These are phyloP conservation scores for Sarcomyxa edulis DNA, from an alignment of 768 basidiomycete species.

Conservation along the genomic window DNA sequence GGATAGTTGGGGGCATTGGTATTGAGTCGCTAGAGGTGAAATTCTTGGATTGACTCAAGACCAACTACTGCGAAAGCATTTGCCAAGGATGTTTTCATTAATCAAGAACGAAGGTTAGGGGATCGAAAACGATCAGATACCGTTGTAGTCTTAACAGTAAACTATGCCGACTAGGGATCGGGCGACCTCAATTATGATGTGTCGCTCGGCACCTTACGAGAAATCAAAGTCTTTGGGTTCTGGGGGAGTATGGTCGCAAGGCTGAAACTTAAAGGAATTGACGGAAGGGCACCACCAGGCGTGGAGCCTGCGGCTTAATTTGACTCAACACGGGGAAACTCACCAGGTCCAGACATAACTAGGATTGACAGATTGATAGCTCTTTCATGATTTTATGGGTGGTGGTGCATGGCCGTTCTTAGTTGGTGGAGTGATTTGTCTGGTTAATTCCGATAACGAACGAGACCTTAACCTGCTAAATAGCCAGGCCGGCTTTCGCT, in stretches of 20 bases:
- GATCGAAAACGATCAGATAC: constrained; percentile 51
- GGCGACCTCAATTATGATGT: constrained; percentile 63
- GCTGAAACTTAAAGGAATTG: constrained; percentile 82
- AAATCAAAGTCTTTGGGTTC: constrained; percentile 90
- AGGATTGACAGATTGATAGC: constrained; percentile 80
- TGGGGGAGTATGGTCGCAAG: constrained; percentile 45
- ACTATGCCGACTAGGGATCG: constrained; percentile 79
- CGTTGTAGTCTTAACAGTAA: constrained; percentile 82
- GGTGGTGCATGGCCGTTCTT: constrained; percentile 89
- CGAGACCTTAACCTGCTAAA: constrained; percentile 83
- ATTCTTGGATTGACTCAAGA: constrained; percentile 83
- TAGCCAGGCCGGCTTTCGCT: constrained; percentile 63
- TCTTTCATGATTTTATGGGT: constrained; percentile 84
- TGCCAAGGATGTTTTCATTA: constrained; percentile 84
- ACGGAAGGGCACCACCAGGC: constrained; percentile 79
- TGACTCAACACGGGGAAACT: constrained; percentile 82
- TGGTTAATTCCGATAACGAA: constrained; percentile 85
- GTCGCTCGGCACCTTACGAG: constrained; percentile 76
- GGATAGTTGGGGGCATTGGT: constrained; percentile 81
- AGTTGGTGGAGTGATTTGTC: constrained; percentile 87
- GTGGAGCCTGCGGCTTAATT: constrained; percentile 81
- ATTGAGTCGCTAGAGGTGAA: constrained; percentile 81
- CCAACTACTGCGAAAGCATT: constrained; percentile 79
- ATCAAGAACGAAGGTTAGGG: constrained; percentile 84
- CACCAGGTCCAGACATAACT: constrained; percentile 76